Base-by-base conservation (phyloP, 192 early-diverging fungal species). In the Entomortierella chlamydospora region DNA sequence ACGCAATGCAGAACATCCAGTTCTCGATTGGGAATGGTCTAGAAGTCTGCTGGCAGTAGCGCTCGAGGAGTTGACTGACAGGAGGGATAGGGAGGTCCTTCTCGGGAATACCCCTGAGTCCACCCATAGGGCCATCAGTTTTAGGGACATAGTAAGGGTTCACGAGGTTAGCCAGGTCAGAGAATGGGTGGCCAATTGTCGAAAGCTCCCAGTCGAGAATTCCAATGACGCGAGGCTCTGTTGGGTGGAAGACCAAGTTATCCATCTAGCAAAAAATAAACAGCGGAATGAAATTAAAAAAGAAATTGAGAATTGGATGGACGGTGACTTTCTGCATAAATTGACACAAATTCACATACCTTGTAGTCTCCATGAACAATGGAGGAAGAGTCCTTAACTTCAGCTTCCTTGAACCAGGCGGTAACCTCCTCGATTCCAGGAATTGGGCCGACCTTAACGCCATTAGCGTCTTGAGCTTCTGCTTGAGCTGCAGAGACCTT, bases 351-450 rank as follows among this genome's bases (percentile, higher is more conserved):
- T 37, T 37, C 20, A 17, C 34, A 70, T 64, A 92, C 83, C 84
- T 96, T 97, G 83, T 90, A 99, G 72, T 99, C 97, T 23, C 97
- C 97, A 64, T 99, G 96, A 22, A 96, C 90, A 45, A 99, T 83
- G 6, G 94, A 92, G 0, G 92, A 90, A 56, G 91, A 89, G 81
- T 97, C 95, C 15, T 84, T 60, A 30, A 94, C 86, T 57, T 85
- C 77, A 73, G 93, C 89, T 0, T 65, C 72, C 42, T 77, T 82
- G 65, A 97, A 92, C 95, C 95, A 99, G 8, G 70, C 76, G 23
- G 87, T 71, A 81, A 96, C 84, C 64, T 93, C 87, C 43, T 85
- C 82, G 18, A 95, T 69, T 2, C 90, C 83, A 22, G 88, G 88
- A 53, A 99, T 74, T n/a, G 81, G 77, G 9, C 95, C 93, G 2